Evolutionary conservation across 2,329 filamentous ascomycete species (phyloP).

Genomic region (Fonsecaea nubica): DNA sequence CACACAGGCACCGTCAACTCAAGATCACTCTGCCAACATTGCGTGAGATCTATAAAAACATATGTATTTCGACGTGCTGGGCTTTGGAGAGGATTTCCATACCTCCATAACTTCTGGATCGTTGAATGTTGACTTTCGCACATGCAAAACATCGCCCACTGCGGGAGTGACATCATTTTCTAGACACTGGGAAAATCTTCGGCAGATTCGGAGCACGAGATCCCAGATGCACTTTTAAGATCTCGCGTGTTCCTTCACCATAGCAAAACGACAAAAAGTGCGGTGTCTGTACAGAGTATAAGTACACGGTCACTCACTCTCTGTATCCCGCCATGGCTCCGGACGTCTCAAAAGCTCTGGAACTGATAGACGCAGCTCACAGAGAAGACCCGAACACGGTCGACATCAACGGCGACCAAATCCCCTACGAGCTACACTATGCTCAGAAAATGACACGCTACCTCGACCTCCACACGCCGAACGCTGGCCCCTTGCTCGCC

Average conservation of each 20-base stretch:
- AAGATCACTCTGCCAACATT: background rate
- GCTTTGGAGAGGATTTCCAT: background rate
- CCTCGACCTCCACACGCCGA: slow-evolving; percentile 66
- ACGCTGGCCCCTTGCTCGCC: slow-evolving; percentile 70
- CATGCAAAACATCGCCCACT: background rate
- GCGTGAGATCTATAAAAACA: background rate
- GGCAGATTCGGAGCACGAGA: background rate
- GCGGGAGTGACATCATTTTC: slow-evolving; percentile 11
- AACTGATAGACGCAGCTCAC: slow-evolving; percentile 76
- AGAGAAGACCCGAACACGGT: slow-evolving; percentile 68
- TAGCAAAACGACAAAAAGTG: background rate
- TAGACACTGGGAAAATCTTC: slow-evolving; percentile 5
- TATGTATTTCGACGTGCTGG: background rate
- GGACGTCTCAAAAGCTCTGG: slow-evolving; percentile 57
- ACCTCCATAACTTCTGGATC: background rate
- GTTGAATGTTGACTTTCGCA: background rate
- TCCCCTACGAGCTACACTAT: slow-evolving; percentile 83
- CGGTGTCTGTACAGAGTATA: background rate
- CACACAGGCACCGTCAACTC: background rate
- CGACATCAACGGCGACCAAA: slow-evolving; percentile 50
- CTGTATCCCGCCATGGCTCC: slow-evolving; percentile 33
- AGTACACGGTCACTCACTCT: background rate
- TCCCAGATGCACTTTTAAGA: background rate
- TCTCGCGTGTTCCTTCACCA: background rate
- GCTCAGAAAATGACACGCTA: slow-evolving; percentile 79